Evolutionary conservation across 345 rosid species (phyloP), one percentile per base, ranked within the genome.

Genomic region (Reutealis trisperma): DNA sequence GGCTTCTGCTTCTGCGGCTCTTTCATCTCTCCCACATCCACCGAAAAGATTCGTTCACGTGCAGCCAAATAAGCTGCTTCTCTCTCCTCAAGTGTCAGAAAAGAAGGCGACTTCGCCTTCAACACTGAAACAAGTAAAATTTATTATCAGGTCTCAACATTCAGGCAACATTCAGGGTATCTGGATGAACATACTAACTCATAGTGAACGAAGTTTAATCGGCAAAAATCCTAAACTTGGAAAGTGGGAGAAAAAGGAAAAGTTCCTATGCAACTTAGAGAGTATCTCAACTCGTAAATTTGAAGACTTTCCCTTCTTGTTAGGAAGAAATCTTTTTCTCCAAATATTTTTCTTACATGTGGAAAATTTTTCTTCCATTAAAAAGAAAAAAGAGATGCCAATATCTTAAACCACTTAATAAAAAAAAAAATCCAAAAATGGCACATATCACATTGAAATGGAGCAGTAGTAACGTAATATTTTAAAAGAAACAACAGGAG

Each of bases 61-160:
- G 92, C 92, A 82, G 90, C 92, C 85, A 78, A 70, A 81, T 90
- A 89, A 77, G 92, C 90, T 32, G 90, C 91, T 81, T 90, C 89
- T 85, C 92, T 86, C 83, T 84, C 89, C 80, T 87, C 82, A 27
- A 82, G 73, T 62, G 86, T 78, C 71, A 83, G 74, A 69, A 62
- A 67, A 57, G 89, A 63, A 52, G 88, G 79, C 51, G 81, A 77
- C 11, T 81, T 76, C 37, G 67, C 77, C 61, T 73, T 77, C 68
- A 76, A 49, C 72, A 73, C 90, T 89, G 85, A 73, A 77, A 78
- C 64, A 84, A 59, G 47, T 47, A 71, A 45, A 59, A 68, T 21
- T 42, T 30, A 44, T 10, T 57, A 21, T 72, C 47, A 80, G 67
- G 27, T 62, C 22, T 57, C 71, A 70, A 42, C 16, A 57, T 70